Evolutionary conservation across 2,329 filamentous ascomycete species (phyloP).

Genomic region (Penicillium brevicompactum): DNA sequence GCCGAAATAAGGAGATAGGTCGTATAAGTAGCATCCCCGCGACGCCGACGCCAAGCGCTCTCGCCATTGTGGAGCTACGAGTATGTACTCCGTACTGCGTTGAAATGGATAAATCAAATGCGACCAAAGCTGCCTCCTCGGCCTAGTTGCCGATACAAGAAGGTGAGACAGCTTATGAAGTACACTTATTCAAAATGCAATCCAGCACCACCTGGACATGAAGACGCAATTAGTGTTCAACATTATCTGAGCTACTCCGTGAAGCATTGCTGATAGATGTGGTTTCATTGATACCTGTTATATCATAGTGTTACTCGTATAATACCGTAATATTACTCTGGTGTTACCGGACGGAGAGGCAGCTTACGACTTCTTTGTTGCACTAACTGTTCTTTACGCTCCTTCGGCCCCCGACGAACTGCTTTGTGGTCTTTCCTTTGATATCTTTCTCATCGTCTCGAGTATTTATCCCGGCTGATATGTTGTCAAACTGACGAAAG

Average conservation of each 20-base stretch:
- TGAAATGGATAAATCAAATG: background rate
- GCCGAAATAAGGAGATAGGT: constrained; percentile 3
- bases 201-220: no score
- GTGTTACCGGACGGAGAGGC: background rate
- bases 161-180: background rate
- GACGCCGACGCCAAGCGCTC: constrained; percentile 2
- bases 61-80: constrained; percentile 23
- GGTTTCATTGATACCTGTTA: background rate
- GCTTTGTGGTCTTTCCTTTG: background rate
- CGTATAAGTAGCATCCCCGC: background rate
- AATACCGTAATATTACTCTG: background rate
- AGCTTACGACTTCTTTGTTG: constrained; percentile 2
- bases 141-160: background rate
- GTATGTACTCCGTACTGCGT: background rate
- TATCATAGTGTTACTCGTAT: background rate
- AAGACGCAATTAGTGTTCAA: no score
- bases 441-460: background rate
- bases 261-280: no score
- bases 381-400: background rate
- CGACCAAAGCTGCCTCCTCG: background rate
- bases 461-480: background rate
- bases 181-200: no score
- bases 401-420: background rate
- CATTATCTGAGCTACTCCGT: no score
- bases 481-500: constrained; percentile 6